Percentiles rank a stretch among this genome's conserved stretches.
These are phyloP conservation scores for Drosera capensis DNA, from an alignment of 148 eudicot species.

Conservation along the genomic window DNA sequence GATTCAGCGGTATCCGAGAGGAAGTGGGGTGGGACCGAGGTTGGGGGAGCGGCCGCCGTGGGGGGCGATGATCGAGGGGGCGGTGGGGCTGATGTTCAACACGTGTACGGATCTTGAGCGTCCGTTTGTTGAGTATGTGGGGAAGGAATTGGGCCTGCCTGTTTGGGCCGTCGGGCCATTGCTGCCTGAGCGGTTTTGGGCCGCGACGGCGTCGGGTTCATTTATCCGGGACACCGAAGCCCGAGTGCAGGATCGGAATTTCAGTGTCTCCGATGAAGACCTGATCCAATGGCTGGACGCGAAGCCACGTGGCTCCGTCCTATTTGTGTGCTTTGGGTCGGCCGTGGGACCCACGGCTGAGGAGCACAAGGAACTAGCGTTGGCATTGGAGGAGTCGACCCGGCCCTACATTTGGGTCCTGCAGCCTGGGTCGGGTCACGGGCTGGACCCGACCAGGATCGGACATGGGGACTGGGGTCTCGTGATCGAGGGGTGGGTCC, in stretches of 20 bases:
- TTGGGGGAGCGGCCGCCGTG: slow-evolving; percentile 9
- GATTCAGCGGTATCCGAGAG: neutral
- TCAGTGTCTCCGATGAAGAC: slow-evolving; percentile 3
- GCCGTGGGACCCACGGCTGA: slow-evolving; percentile 1
- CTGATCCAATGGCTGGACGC: slow-evolving; percentile 12
- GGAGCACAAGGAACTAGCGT: slow-evolving; percentile 5
- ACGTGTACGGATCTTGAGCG: slow-evolving; percentile 10
- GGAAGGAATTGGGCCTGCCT: slow-evolving; percentile 1
- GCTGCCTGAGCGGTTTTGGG: slow-evolving; percentile 4
- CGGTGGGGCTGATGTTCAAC: slow-evolving; percentile 11
- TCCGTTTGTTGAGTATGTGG: slow-evolving; percentile 6
- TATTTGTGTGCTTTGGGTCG: slow-evolving; percentile 10
- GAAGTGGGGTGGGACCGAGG: slow-evolving; percentile 1
- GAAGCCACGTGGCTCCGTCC: slow-evolving; percentile 9
- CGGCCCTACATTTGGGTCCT: slow-evolving; percentile 9
- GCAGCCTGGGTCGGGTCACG: slow-evolving; percentile 4
- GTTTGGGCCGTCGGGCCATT: slow-evolving; percentile 12
- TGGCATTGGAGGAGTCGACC: slow-evolving; percentile 3
- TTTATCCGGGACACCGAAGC: slow-evolving; percentile 1
- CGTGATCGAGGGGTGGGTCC: slow-evolving; percentile 11
- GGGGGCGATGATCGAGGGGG: slow-evolving; percentile 6
- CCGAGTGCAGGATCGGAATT: neutral
- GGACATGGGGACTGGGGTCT: slow-evolving; percentile 4
- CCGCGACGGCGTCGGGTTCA: neutral
- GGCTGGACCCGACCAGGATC: neutral